Base-by-base conservation (phyloP, 306 rosid species). In the Mimosa bimucronata region DNA sequence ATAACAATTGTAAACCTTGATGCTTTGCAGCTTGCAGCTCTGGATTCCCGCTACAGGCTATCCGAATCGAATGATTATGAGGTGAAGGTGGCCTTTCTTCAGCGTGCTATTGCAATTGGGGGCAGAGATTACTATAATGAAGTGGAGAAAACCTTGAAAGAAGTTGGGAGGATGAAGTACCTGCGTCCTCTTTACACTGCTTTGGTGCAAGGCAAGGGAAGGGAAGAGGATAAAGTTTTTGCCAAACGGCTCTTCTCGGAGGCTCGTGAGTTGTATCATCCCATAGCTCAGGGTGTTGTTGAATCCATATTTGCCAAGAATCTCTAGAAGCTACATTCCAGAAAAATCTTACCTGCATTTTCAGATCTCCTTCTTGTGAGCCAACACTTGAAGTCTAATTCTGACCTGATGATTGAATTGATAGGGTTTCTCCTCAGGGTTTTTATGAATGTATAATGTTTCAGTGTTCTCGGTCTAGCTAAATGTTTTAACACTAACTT, bases 141-240 rank as follows among this genome's bases (percentile, higher is more conserved):
- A 88, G 98, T 93, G 80, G 98, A 95, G 82, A 92, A 87, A 66
- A 95, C 90, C 3, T 85, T 95, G 50, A 92, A 92, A 84, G 94
- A 58, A 86, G 96, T 95, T 34, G 98, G 98, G 80, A 90, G 97
- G 85, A 92, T 87, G 97, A 89, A 73, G 87, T 92, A 86, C 78
- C 98, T 92, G 25, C 97, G 97, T 26, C 93, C 88, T 30, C 98
- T 92, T 16, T 95, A 95, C 81, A 85, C 88, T 8, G 92, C 98
- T 66, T 97, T 95, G 37, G 97, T 90, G 55, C 88, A 89, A 73
- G 95, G 89, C 80, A 31, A 71, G 30, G 92, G 92, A 41, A 92
- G 79, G 76, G 96, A 92, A 71, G 98, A 95, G 79, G 97, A 86
- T 72, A 92, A 92, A 91, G 87, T 89, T 79, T 86, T 95, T 44